Evolutionary conservation across 2,329 filamentous ascomycete genomes (phyloP).

Genomic region (Ophiosphaerella herpotricha): DNA sequence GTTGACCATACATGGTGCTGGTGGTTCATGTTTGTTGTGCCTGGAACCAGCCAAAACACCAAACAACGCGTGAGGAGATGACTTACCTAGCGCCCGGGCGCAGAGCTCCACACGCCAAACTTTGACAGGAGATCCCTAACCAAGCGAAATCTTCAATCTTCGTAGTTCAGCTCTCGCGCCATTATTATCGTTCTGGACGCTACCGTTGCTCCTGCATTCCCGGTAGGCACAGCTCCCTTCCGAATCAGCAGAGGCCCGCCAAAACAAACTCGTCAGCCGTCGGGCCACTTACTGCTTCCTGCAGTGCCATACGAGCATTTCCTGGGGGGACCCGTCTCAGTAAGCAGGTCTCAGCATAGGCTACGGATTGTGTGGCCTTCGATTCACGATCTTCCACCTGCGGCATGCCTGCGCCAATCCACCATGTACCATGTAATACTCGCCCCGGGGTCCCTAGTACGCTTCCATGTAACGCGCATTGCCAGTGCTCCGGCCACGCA

Average conservation of each 20-base stretch:
- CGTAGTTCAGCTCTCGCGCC: conserved; percentile 13
- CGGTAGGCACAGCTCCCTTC: conserved; percentile 11
- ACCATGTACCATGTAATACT: conserved; percentile 21
- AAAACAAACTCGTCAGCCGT: conserved; percentile 14
- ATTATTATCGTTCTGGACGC: conserved; percentile 19
- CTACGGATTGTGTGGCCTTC: conserved; percentile 29
- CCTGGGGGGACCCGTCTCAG: conserved; percentile 16
- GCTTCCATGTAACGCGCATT: conserved; percentile 40
- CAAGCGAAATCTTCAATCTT: not conserved
- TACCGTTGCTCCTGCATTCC: conserved; percentile 3
- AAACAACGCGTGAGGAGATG: conserved; percentile 48
- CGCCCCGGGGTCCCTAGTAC: conserved; percentile 23
- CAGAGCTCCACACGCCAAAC: conserved; percentile 27
- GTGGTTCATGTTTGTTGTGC: conserved; percentile 31
- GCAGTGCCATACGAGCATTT: conserved; percentile 28
- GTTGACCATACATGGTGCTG: conserved; percentile 4
- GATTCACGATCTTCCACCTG: conserved; percentile 27
- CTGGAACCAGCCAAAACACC: conserved; percentile 21
- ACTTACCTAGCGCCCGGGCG: not conserved
- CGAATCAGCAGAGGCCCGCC: conserved; percentile 11
- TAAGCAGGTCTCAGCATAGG: conserved; percentile 19
- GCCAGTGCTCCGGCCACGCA: conserved; percentile 31
- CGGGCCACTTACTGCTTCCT: conserved; percentile 28
- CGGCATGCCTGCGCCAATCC: conserved; percentile 39
- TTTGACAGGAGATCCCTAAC: conserved; percentile 35